These are phyloP conservation scores for Termitomyces sp. DNA, from an alignment of 768 basidiomycete species.

Conservation along the genomic window DNA sequence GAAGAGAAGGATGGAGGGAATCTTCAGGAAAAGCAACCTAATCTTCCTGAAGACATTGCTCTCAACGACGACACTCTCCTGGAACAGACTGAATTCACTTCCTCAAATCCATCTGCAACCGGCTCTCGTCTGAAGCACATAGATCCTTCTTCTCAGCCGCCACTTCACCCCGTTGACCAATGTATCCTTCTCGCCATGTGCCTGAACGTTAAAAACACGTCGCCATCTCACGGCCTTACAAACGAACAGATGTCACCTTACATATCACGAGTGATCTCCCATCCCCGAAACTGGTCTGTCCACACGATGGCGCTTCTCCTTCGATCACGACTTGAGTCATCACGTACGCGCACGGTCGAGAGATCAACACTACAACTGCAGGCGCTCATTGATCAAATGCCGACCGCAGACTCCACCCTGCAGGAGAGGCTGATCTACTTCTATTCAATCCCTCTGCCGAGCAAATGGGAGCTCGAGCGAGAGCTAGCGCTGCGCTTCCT, in stretches of 20 bases:
- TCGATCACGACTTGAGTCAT: conserved; percentile 86
- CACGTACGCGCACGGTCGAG: conserved; percentile 89
- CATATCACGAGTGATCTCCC: conserved; percentile 82
- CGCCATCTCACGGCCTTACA: conserved; percentile 87
- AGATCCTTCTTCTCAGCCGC: conserved; percentile 80
- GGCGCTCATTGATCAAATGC: conserved; percentile 96
- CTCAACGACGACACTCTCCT: conserved; percentile 96
- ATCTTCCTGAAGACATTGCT: conserved; percentile 73
- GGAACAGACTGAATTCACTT: conserved; percentile 90
- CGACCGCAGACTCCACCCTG: conserved; percentile 72
- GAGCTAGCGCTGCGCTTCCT: conserved; percentile 86
- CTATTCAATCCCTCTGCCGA: conserved; percentile 79
- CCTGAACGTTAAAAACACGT: conserved; percentile 85
- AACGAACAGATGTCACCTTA: conserved; percentile 92
- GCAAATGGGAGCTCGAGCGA: conserved; percentile 89
- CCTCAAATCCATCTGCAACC: conserved; percentile 50
- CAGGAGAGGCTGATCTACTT: conserved; percentile 78
- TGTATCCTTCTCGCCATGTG: conserved; percentile 88
- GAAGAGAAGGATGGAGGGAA: conserved; percentile 1
- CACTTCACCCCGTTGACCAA: conserved; percentile 92
- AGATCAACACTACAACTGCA: conserved; percentile 90
- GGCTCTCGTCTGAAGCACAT: conserved; percentile 60
- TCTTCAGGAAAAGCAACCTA: conserved; percentile 13
- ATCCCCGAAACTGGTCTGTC: conserved; percentile 93
- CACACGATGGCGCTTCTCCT: conserved; percentile 96